These are phyloP conservation scores for Talaromyces sp. DNA, from an alignment of 2,329 filamentous ascomycete species.

Conservation along the genomic window DNA sequence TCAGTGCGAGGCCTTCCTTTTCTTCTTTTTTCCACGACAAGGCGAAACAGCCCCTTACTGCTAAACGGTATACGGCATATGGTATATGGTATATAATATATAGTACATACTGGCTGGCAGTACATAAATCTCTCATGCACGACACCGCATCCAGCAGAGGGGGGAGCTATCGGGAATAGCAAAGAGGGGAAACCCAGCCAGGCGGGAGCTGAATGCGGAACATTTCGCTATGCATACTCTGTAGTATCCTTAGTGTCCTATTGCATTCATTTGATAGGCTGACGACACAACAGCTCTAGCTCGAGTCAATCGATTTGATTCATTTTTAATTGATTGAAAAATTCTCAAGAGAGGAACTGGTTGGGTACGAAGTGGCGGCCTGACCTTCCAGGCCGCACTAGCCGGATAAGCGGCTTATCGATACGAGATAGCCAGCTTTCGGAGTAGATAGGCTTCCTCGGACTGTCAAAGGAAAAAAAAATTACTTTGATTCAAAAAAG, in stretches of 20 bases:
- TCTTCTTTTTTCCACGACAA: not conserved
- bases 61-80: no score
- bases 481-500: no score
- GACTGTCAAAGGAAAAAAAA: not conserved
- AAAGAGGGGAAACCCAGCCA: not conserved
- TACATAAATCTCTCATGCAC: not conserved
- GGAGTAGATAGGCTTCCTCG: not conserved
- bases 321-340: not conserved
- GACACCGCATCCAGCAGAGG: not conserved
- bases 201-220: slow-evolving; percentile 11
- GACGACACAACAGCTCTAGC: not conserved
- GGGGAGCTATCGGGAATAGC: slow-evolving; percentile 1
- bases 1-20: not conserved
- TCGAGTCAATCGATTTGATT: not conserved
- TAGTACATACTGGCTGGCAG: no score
- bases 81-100: no score
- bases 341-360: not conserved
- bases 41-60: not conserved
- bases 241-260: not conserved
- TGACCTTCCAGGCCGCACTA: slow-evolving; percentile 4
- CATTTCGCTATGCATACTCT: slow-evolving; percentile 6
- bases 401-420: slow-evolving; percentile 8
- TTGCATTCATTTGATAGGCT: not conserved
- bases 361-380: slow-evolving; percentile 3
- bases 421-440: not conserved